Evolutionary conservation across 2,329 filamentous ascomycete genomes (phyloP).

Genomic region (Trichophyton schoenleinii): DNA sequence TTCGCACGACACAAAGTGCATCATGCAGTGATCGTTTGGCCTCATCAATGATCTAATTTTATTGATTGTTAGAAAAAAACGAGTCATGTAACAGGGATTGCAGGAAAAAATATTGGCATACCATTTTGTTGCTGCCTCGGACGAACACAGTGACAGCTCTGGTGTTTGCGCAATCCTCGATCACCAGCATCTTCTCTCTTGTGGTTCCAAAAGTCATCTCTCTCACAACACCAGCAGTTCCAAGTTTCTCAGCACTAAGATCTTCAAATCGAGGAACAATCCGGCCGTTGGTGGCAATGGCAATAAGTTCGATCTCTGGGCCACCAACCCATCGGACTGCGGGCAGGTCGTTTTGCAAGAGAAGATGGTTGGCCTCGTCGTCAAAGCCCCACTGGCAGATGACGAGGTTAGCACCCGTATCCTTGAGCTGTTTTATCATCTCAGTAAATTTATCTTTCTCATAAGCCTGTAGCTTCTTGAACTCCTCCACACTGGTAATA

Average conservation of each 20-base stretch:
- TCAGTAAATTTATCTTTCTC: conserved; percentile 93
- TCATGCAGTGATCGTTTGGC: conserved; percentile 96
- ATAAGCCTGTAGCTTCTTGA: conserved; percentile 93
- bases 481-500: conserved; percentile 93
- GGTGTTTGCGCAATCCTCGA: conserved; percentile 97
- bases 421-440: conserved; percentile 98
- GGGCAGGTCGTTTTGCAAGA: conserved; percentile 90
- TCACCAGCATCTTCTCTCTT: conserved; percentile 97
- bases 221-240: conserved; percentile 74
- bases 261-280: conserved; percentile 98
- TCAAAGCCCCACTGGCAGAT: conserved; percentile 99
- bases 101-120: conserved; percentile 32
- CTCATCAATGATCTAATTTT: conserved; percentile 80
- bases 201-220: conserved; percentile 97
- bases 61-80: too few species aligned
- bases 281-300: conserved; percentile 93
- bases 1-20: conserved; percentile 92
- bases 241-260: conserved; percentile 78
- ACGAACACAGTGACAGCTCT: conserved; percentile 94
- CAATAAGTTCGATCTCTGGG: conserved; percentile 95
- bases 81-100: background rate
- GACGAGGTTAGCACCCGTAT: conserved; percentile 88
- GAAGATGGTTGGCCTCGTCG: conserved; percentile 93
- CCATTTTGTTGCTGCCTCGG: conserved; percentile 98
- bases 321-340: conserved; percentile 97